phyloP scores from a whole-genome alignment of 805 yeast genomes.

The Spathaspora girioi region DNA sequence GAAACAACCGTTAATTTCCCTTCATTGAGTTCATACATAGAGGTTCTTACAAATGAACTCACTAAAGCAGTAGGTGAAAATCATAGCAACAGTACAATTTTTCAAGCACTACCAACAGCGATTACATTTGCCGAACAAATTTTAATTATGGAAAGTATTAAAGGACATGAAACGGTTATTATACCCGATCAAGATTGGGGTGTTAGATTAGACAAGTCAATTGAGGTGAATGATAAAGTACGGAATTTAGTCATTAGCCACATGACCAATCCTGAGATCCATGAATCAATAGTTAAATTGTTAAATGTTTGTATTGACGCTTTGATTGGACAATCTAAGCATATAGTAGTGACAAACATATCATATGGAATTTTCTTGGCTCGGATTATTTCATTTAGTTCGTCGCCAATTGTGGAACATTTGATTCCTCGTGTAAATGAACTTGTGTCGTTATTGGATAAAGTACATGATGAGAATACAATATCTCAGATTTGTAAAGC shows the following conservation, averaged over 20 bases:
- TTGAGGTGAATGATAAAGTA: constrained; percentile 58
- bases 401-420: constrained; percentile 19
- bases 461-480: constrained; percentile 18
- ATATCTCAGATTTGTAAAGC: constrained; percentile 36
- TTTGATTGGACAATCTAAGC: constrained; percentile 18
- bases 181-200: constrained; percentile 74
- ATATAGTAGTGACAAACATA: constrained; percentile 15
- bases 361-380: constrained; percentile 35
- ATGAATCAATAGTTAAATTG: constrained; percentile 17
- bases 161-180: constrained; percentile 50
- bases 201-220: constrained; percentile 61
- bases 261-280: constrained; percentile 14
- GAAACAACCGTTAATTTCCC: constrained; percentile 51
- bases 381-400: constrained; percentile 29
- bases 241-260: constrained; percentile 20
- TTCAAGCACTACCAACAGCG: constrained; percentile 33
- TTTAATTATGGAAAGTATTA: constrained; percentile 61
- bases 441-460: constrained; percentile 22
- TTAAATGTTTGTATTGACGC: constrained; percentile 36
- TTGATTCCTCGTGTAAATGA: constrained; percentile 15
- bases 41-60: constrained; percentile 17
- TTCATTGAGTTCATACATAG: constrained; percentile 39
- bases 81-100: constrained; percentile 23
- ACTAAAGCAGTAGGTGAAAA: constrained; percentile 11
- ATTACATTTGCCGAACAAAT: constrained; percentile 54